These are phyloP conservation scores for Lecanosticta acicola DNA, from an alignment of 2,329 filamentous ascomycete genomes.

Conservation along the genomic window DNA sequence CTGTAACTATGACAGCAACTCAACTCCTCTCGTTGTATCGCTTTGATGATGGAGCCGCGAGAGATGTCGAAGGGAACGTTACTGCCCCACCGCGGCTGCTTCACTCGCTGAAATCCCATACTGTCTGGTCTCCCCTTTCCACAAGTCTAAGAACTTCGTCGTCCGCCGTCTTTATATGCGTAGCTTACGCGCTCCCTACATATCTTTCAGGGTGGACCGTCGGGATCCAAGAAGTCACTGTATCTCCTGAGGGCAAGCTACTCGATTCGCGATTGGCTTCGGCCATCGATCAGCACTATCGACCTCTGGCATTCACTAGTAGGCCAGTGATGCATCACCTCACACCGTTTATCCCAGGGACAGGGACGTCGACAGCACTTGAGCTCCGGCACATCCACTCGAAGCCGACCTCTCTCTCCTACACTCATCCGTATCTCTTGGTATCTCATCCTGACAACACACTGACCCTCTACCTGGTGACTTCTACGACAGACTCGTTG, in stretches of 20 bases:
- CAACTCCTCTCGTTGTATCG: conserved; percentile 69
- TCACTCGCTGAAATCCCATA: conserved; percentile 74
- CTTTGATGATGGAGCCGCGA: conserved; percentile 11
- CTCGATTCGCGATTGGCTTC: conserved; percentile 47
- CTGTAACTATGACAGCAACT: conserved; percentile 70
- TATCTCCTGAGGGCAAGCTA: conserved; percentile 48
- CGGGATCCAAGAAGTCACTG: conserved; percentile 81
- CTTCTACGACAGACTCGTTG: conserved; percentile 60
- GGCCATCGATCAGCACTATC: conserved; percentile 46
- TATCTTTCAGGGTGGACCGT: conserved; percentile 77
- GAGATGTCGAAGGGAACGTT: conserved; percentile 1
- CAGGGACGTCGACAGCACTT: conserved; percentile 10
- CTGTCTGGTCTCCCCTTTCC: conserved; percentile 69
- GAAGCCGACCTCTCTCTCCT: conserved; percentile 48
- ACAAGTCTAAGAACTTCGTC: conserved; percentile 70
- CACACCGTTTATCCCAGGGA: conserved; percentile 10
- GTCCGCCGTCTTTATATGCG: conserved; percentile 65
- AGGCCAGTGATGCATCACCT: conserved; percentile 27
- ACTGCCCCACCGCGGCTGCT: conserved; percentile 54
- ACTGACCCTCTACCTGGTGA: conserved; percentile 73
- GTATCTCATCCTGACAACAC: conserved; percentile 84
- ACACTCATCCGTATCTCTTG: conserved; percentile 75
- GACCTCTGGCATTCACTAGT: conserved; percentile 33
- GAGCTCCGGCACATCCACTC: conserved; percentile 33
- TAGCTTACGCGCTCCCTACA: conserved; percentile 78